Evolutionary conservation across 1,284 basidiomycete genomes (phyloP).

Genomic region (Phellopilus nigrolimitatus): DNA sequence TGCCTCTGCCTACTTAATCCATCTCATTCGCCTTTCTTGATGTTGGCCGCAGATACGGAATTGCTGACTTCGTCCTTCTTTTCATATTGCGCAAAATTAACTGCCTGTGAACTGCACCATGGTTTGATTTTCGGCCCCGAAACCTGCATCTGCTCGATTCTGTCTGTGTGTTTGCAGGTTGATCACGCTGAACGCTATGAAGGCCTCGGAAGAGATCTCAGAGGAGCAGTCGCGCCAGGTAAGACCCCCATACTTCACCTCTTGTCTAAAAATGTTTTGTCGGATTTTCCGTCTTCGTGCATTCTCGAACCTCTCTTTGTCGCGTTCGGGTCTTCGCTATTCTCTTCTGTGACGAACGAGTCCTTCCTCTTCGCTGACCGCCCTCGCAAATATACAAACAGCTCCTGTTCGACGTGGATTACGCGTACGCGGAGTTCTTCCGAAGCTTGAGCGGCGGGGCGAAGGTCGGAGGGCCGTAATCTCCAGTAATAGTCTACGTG

Average conservation of each 20-base stretch:
- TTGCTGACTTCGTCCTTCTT: no score
- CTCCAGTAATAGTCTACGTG: no score
- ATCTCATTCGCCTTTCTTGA: no score
- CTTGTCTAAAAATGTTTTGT: background rate
- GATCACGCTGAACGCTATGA: constrained; percentile 95
- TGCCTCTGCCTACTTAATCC: no score
- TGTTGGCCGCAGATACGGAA: no score
- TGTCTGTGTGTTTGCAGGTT: no score
- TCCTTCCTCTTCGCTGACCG: background rate
- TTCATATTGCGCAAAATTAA: no score
- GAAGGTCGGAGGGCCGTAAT: constrained; percentile 19
- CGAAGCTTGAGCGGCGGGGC: constrained; percentile 61
- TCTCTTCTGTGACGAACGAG: no score
- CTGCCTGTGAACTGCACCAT: no score
- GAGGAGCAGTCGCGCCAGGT: constrained; percentile 96
- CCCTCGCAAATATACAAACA: constrained; percentile 29
- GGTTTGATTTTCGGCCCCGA: background rate
- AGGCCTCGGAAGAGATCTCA: constrained; percentile 92
- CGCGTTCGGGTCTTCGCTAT: no score
- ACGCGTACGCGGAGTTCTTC: constrained; percentile 96
- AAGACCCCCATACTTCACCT: constrained; percentile 24
- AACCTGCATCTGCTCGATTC: no score
- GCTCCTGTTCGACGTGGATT: constrained; percentile 95
- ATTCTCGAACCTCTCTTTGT: background rate
- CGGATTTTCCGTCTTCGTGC: background rate